Evolutionary conservation across 495 filamentous ascomycete species (phyloP).

Genomic region (Jackrogersella minutella): DNA sequence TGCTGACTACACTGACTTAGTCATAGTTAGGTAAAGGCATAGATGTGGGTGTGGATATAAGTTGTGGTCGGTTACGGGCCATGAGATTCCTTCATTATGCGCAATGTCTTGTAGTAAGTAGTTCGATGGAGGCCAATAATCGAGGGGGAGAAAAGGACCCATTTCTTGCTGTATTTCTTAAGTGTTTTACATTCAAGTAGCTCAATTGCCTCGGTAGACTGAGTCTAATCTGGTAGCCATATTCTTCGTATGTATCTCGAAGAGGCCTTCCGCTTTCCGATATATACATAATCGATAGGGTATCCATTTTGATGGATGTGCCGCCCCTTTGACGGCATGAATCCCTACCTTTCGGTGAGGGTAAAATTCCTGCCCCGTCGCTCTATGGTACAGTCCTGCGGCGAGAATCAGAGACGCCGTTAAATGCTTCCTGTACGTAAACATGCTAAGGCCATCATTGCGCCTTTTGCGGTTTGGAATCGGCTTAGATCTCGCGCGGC

Average conservation of each 20-base stretch:
- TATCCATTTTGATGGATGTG: not conserved
- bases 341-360: not conserved
- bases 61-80: too few relatives aligned
- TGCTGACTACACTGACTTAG: too few relatives aligned
- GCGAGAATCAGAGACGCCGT: not conserved
- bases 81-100: too few relatives aligned
- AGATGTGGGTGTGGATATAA: too few relatives aligned
- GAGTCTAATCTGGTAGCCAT: not conserved
- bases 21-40: too few relatives aligned
- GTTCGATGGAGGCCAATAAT: too few relatives aligned
- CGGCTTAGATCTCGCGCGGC: conserved; percentile 22
- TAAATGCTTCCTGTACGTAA: not conserved
- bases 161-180: too few relatives aligned
- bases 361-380: not conserved
- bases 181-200: conserved; percentile 6
- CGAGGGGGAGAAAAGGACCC: too few relatives aligned
- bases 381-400: not conserved
- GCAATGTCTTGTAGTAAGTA: too few relatives aligned
- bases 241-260: conserved; percentile 12
- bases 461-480: conserved; percentile 15
- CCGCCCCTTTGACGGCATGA: not conserved
- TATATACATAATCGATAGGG: conserved; percentile 20
- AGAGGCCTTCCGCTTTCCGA: conserved; percentile 4
- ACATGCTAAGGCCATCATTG: conserved; percentile 5
- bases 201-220: not conserved